A percentile compares a stretch with the other conserved stretches of the same genome.
Evolutionary conservation across 1,284 basidiomycete genomes (phyloP).

Genomic region (Moniliella sp.): DNA sequence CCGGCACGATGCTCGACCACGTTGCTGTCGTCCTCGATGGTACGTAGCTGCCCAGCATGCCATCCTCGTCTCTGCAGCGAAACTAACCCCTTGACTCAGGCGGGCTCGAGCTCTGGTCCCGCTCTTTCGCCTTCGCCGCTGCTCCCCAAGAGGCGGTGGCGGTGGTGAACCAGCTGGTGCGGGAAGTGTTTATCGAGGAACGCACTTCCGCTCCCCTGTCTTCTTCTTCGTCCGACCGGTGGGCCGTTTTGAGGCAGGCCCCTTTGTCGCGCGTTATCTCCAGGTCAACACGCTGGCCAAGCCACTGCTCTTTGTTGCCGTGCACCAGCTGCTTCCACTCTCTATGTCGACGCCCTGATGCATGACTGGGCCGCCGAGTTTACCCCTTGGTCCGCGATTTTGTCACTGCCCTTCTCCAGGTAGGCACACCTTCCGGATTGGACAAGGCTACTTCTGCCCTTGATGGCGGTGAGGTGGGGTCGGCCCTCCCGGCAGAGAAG

Average conservation of each 20-base stretch:
- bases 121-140: slow-evolving; percentile 15
- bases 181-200: slow-evolving; percentile 25
- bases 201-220: slow-evolving; percentile 19
- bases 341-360: slow-evolving; percentile 66
- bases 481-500: not conserved
- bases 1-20: too few relatives aligned
- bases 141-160: slow-evolving; percentile 5
- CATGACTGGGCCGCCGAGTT: slow-evolving; percentile 15
- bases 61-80: too few relatives aligned
- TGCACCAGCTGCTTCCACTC: slow-evolving; percentile 84
- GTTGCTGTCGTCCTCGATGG: too few relatives aligned
- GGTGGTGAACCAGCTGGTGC: slow-evolving; percentile 18
- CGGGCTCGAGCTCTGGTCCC: slow-evolving; percentile 25
- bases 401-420: slow-evolving; percentile 2
- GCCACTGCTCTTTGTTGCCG: slow-evolving; percentile 43
- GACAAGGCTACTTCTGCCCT: not conserved
- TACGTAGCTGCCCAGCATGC: too few relatives aligned
- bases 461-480: too few relatives aligned
- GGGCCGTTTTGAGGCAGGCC: slow-evolving; percentile 18
- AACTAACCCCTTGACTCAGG: slow-evolving; percentile 3
- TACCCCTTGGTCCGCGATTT: slow-evolving; percentile 15
- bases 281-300: slow-evolving; percentile 1
- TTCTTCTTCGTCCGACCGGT: slow-evolving; percentile 27
- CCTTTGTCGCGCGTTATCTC: not conserved
- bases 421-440: not conserved